Percentiles rank a stretch among this genome's conserved stretches.
Evolutionary conservation across 805 yeast genomes (phyloP).

Genomic region (Saccharomycopsis olivae): DNA sequence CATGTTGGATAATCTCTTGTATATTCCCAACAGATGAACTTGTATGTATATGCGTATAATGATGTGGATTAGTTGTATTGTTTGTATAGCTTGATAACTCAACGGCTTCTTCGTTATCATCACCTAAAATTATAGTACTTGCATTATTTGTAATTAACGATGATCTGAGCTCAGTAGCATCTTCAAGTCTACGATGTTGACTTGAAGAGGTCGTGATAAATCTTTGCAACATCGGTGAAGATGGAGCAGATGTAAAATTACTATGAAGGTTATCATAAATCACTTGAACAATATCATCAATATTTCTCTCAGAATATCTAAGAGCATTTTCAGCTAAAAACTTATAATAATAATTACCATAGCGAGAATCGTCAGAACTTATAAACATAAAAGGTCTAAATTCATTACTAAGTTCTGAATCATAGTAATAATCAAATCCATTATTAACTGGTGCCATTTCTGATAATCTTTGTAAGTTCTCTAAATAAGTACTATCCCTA

Average conservation of each 20-base stretch:
- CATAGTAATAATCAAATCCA: slow-evolving; percentile 15
- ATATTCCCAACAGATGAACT: slow-evolving; percentile 1
- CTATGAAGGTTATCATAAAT: slow-evolving; percentile 12
- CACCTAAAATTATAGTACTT: slow-evolving; percentile 1
- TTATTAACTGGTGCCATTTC: not conserved
- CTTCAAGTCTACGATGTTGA: not conserved
- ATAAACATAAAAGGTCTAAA: slow-evolving; percentile 17
- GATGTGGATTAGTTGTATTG: not conserved
- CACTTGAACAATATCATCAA: slow-evolving; percentile 18
- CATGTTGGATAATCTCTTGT: slow-evolving; percentile 5
- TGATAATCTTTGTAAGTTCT: slow-evolving; percentile 10
- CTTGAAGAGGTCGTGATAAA: not conserved
- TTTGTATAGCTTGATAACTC: slow-evolving; percentile 2
- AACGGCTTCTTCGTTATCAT: not conserved
- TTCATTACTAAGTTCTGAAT: slow-evolving; percentile 10
- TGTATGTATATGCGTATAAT: not conserved
- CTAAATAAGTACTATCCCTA: slow-evolving; percentile 13
- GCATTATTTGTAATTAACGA: slow-evolving; percentile 3
- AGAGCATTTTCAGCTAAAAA: slow-evolving; percentile 18
- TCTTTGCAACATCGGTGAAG: not conserved
- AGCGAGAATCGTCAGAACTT: slow-evolving; percentile 4
- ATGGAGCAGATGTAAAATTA: not conserved
- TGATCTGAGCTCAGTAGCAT: no score
- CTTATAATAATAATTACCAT: slow-evolving; percentile 18
- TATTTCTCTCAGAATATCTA: slow-evolving; percentile 17